These are phyloP conservation scores for Plantago coronopus DNA, from an alignment of 305 asterid genomes.

Conservation along the genomic window DNA sequence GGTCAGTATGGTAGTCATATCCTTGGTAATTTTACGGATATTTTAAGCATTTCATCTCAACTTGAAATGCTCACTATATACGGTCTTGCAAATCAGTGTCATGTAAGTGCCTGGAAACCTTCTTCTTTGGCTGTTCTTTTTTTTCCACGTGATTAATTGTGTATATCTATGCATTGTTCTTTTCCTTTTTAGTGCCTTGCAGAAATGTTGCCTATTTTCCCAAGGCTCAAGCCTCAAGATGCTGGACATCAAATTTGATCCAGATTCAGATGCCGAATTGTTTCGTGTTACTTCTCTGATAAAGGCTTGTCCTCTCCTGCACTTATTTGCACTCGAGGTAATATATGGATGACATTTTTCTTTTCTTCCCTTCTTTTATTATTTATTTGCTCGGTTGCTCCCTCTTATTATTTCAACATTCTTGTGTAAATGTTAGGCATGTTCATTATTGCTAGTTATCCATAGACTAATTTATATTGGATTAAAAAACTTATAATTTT, in stretches of 20 bases:
- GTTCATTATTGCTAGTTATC: no score
- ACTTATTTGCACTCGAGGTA: background rate
- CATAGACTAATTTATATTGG: no score
- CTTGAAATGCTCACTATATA: background rate
- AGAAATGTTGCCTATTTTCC: background rate
- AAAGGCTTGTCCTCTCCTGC: conserved; percentile 3
- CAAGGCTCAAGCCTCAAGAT: background rate
- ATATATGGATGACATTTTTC: background rate
- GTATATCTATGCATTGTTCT: background rate
- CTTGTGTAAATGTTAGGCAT: no score
- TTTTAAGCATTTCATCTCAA: background rate
- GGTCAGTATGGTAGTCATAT: background rate
- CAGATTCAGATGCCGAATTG: background rate
- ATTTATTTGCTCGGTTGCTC: no score
- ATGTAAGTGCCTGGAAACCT: background rate
- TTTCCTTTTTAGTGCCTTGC: background rate
- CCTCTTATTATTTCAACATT: no score
- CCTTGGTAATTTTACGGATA: background rate
- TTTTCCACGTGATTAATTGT: background rate
- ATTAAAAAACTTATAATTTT: no score
- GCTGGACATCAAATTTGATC: background rate
- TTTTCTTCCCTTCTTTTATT: no score
- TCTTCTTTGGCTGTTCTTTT: background rate
- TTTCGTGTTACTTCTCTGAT: background rate
- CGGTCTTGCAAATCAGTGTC: background rate